A percentile compares a stretch with the other conserved stretches of the same genome.
phyloP scores from a whole-genome alignment of 2,329 filamentous ascomycete species.

The Aspergillus alliaceus region DNA sequence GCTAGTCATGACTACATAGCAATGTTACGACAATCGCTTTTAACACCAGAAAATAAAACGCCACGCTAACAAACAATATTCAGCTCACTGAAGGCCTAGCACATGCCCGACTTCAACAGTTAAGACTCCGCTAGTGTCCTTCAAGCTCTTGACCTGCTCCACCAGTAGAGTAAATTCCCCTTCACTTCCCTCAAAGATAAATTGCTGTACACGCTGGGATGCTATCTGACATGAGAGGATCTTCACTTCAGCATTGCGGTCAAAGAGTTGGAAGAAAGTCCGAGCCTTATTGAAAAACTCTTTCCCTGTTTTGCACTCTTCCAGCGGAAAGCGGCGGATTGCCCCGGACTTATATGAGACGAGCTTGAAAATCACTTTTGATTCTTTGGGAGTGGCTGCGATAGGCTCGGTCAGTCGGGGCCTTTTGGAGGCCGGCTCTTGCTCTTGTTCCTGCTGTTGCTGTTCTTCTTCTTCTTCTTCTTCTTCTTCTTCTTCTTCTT shows the following conservation, averaged over 20 bases:
- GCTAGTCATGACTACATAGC: background rate
- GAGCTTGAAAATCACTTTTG: conserved; percentile 18
- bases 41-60: background rate
- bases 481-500: too few relatives aligned
- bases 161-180: conserved; percentile 24
- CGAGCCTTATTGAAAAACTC: conserved; percentile 22
- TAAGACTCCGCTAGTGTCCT: background rate
- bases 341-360: conserved; percentile 9
- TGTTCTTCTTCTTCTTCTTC: too few relatives aligned
- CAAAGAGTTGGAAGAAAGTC: conserved; percentile 18
- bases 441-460: too few relatives aligned
- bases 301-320: conserved; percentile 12
- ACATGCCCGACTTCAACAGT: conserved; percentile 14
- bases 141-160: conserved; percentile 10
- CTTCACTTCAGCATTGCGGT: conserved; percentile 9
- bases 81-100: background rate
- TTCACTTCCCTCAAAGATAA: conserved; percentile 19
- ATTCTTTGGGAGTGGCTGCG: background rate
- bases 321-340: conserved; percentile 18
- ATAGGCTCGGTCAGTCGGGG: background rate
- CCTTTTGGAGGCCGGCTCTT: background rate
- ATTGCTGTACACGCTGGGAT: conserved; percentile 13
- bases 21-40: background rate
- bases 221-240: conserved; percentile 17
- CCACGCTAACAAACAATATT: background rate